phyloP scores from a whole-genome alignment of 106 monocot species.

The Phalaenopsis aphrodite region DNA sequence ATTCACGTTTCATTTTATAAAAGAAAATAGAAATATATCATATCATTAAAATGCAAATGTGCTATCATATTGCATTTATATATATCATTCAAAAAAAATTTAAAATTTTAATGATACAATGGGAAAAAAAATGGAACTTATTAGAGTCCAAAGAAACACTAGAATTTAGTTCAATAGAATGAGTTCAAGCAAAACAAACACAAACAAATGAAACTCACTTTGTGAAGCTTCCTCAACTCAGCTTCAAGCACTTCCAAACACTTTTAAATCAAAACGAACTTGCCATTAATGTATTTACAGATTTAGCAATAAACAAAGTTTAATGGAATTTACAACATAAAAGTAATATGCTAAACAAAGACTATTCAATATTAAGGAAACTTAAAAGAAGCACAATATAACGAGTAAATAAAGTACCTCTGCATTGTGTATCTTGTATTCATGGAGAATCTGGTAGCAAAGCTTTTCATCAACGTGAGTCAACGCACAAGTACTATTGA shows the following conservation, averaged over 20 bases:
- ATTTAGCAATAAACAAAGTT: not conserved
- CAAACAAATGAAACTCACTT: not conserved
- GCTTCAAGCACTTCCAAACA: not conserved
- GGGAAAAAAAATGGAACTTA: too few species aligned
- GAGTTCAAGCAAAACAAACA: too few species aligned
- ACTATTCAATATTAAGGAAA: not conserved
- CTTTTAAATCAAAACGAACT: not conserved
- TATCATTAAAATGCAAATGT: not conserved
- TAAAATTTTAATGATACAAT: too few species aligned
- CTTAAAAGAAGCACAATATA: not conserved
- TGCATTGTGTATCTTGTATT: conserved; percentile 99
- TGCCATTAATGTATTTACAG: not conserved
- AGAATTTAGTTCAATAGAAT: too few species aligned
- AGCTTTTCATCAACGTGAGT: conserved; percentile 99
- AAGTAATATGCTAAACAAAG: not conserved
- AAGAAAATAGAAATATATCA: not conserved
- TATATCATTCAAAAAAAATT: not conserved
- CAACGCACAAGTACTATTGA: conserved; percentile 78
- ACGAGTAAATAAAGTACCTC: conserved; percentile 41
- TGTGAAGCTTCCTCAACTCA: not conserved
- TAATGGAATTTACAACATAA: not conserved
- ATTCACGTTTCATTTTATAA: too few species aligned
- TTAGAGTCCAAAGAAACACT: too few species aligned
- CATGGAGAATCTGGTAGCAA: conserved; percentile 97
- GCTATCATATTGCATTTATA: not conserved